A percentile compares a stretch with the other conserved stretches of the same genome.
Conservation (phyloP, 805 yeast genomes). For the Lipomyces spencermartinsiae region DNA sequence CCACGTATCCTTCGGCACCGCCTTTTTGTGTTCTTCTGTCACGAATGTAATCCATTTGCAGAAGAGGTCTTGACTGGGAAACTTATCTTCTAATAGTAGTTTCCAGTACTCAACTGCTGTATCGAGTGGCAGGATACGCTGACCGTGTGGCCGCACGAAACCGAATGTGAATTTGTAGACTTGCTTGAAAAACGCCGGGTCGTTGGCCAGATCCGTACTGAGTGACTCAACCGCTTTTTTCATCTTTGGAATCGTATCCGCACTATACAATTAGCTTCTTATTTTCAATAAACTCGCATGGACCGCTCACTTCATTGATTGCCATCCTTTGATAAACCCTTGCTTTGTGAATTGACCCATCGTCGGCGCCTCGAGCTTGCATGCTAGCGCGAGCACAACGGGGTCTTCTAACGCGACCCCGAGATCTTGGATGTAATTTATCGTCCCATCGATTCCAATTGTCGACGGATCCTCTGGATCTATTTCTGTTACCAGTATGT, state of each 20-base stretch:
- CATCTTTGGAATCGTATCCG: slow-evolving; percentile 56
- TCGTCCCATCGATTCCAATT: slow-evolving; percentile 82
- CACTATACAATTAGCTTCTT: slow-evolving; percentile 17
- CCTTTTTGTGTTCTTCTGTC: slow-evolving; percentile 50
- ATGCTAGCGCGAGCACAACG: slow-evolving; percentile 71
- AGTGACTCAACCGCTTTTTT: slow-evolving; percentile 47
- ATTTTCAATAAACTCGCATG: not conserved
- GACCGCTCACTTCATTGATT: slow-evolving; percentile 42
- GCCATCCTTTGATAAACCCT: slow-evolving; percentile 67
- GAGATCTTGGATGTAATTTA: slow-evolving; percentile 68
- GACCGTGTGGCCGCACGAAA: slow-evolving; percentile 66
- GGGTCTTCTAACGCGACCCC: slow-evolving; percentile 77
- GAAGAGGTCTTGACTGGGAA: slow-evolving; percentile 35
- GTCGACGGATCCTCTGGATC: slow-evolving; percentile 43
- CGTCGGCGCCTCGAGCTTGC: slow-evolving; percentile 67
- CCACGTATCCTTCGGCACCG: slow-evolving; percentile 81
- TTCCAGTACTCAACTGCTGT: slow-evolving; percentile 80
- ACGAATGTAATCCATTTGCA: slow-evolving; percentile 65
- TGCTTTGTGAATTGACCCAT: slow-evolving; percentile 64
- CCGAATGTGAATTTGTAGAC: slow-evolving; percentile 77
- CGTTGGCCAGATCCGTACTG: slow-evolving; percentile 46
- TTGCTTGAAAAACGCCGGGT: slow-evolving; percentile 54
- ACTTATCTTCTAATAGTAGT: slow-evolving; percentile 59
- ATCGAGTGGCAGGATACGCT: slow-evolving; percentile 62
- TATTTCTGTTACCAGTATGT: not conserved